Evolutionary conservation across 257 asterid genomes (phyloP), one percentile per base, ranked within the genome.

Genomic region (Gynochthodes officinalis): DNA sequence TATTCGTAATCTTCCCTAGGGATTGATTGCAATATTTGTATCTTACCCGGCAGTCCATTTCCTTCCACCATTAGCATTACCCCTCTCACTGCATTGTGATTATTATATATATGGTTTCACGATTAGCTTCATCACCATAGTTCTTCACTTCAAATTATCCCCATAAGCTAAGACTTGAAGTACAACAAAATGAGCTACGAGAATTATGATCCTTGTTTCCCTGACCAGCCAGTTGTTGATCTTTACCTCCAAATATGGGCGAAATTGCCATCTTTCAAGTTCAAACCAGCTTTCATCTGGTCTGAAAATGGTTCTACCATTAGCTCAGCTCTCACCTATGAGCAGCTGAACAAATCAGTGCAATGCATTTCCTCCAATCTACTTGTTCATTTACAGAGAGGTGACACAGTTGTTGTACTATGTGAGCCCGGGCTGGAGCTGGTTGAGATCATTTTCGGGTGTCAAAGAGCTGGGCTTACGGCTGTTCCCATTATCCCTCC

Each of bases 171-270:
- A 13, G 6, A 52, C 3, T 1, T n/a, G 28, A n/a, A 9, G 13
- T 48, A 12, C n/a, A 13, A 14, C 23, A 50, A 50, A 5, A 82
- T 82, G 88, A 76, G 72, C 8, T 74, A 67, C 53, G 96, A 89
- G 76, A 89, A 89, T 62, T 89, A 89, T 60, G 92, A 86, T 58
- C 86, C 77, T 18, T 75, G 77, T 73, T 89, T 83, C 65, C 92
- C 90, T 0, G 95, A 89, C 70, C 90, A 85, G 73, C 95, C 84
- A 19, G 88, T 70, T 9, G 77, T 88, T 7, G 96, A 90, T 75
- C 88, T 88, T 58, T 90, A 86, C 89, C 95, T 88, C 72, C 90
- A 87, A 35, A 79, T 79, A 64, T 90, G 96, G 96, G 88, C 87
- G 28, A 78, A 72, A 33, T 84, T 86, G 1, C 86, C 87, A 0